Conservation (phyloP, 371 early-diverging fungal species). For the Neoconidiobolus thromboides region DNA sequence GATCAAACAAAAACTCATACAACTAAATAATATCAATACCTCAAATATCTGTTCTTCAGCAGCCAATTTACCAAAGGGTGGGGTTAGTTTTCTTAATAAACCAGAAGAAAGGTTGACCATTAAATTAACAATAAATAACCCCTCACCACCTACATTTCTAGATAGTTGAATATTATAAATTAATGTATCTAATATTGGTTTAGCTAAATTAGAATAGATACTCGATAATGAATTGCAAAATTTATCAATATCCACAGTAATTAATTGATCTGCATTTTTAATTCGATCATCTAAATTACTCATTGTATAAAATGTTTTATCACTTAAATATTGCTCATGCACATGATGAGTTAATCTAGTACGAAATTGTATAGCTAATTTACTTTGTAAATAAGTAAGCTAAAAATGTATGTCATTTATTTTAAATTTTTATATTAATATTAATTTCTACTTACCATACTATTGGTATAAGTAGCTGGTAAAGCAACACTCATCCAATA, state of each 20-base stretch:
- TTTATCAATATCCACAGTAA: slow-evolving; percentile 75
- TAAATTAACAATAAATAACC: slow-evolving; percentile 40
- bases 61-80: slow-evolving; percentile 74
- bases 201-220: slow-evolving; percentile 67
- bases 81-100: slow-evolving; percentile 57
- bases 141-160: slow-evolving; percentile 55
- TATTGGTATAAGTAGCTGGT: slow-evolving; percentile 91
- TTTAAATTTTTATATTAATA: background rate
- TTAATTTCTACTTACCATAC: slow-evolving; percentile 36
- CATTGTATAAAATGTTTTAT: slow-evolving; percentile 71
- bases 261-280: slow-evolving; percentile 73
- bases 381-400: slow-evolving; percentile 66
- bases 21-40: slow-evolving; percentile 3
- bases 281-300: slow-evolving; percentile 67
- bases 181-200: slow-evolving; percentile 69
- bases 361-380: slow-evolving; percentile 66
- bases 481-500: slow-evolving; percentile 86
- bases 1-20: too few relatives aligned
- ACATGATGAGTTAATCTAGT: slow-evolving; percentile 66
- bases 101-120: slow-evolving; percentile 50
- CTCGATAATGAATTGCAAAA: slow-evolving; percentile 57
- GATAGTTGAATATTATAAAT: slow-evolving; percentile 71
- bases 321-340: slow-evolving; percentile 61
- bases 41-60: slow-evolving; percentile 56
- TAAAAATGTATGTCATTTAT: slow-evolving; percentile 5